Base-by-base conservation (phyloP, 805 yeast genomes). In the Wickerhamomyces mucosus region DNA sequence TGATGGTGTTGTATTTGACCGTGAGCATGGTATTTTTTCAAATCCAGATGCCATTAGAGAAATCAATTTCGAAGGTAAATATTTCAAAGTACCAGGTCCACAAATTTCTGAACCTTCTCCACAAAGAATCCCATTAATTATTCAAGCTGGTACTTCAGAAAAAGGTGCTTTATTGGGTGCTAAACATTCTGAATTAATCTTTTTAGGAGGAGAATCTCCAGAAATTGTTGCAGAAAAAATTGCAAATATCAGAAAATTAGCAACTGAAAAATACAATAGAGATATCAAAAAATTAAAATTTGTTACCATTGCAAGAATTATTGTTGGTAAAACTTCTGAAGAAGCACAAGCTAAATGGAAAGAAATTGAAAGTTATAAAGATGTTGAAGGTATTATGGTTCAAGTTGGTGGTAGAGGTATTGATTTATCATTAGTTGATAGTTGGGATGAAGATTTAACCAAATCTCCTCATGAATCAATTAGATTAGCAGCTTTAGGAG, bases 101-200 rank as follows among this genome's bases (percentile, higher is more conserved):
- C 59, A 48, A 37, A 63, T 65, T 29, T 57, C 63, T 11, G 59
- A 59, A 29, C 70, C 70, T 5, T 53, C 69, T 6, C 65, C 61
- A 6, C 69, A 65, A 36, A 55, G 69, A 45, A 44, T 66, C 6
- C 71, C 71, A 5, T 55, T 65, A 22, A 48, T 65, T 28, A 56
- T 65, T 24, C 71, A 65, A 43, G 70, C 71, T 3, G 70, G 71
- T 11, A 48, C 63, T 21, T 65, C 69, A n/a, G 48, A 55, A 23
- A 54, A 52, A 26, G 69, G 71, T 16, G 50, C 51, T 30, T 55
- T 53, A 9, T 53, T 61, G 33, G 71, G 67, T 15, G 69, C 71
- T n/a, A 57, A 56, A 36, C 58, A 61, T 40, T 69, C 64, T 6
- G 71, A 65, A 39, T 52, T 55, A 8, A 58, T 64, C 20, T 65